A percentile compares a stretch with the other conserved stretches of the same genome.
These are phyloP conservation scores for Zasmidium cellare DNA, from an alignment of 2,329 filamentous ascomycete genomes.

Conservation along the genomic window DNA sequence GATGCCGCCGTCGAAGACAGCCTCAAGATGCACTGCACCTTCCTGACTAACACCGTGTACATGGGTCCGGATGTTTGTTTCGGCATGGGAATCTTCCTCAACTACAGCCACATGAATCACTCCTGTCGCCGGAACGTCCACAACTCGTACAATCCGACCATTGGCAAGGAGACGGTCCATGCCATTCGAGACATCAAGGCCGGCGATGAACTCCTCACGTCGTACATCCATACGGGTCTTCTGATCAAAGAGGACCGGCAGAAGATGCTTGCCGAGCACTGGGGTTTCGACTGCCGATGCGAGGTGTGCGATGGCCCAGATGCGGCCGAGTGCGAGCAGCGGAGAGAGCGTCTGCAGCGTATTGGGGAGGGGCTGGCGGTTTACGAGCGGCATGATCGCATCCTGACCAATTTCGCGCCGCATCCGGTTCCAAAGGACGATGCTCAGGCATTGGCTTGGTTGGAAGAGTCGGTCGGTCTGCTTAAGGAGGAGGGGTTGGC, in stretches of 20 bases:
- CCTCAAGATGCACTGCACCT: constrained; percentile 15
- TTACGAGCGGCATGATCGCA: constrained; percentile 25
- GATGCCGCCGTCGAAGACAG: constrained; percentile 8
- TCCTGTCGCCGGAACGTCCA: constrained; percentile 26
- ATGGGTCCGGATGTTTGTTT: constrained; percentile 2
- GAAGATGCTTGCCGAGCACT: background rate
- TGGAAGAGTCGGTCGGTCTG: constrained; percentile 18
- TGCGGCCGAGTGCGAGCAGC: background rate
- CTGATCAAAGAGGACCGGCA: background rate
- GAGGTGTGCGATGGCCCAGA: constrained; percentile 1
- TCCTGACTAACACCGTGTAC: constrained; percentile 18
- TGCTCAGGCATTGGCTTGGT: background rate
- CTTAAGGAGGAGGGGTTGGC: constrained; percentile 23
- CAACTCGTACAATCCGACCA: constrained; percentile 17
- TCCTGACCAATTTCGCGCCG: constrained; percentile 6
- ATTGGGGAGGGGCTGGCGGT: constrained; percentile 10
- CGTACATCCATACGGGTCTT: background rate
- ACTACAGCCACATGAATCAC: constrained; percentile 26
- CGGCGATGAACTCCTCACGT: constrained; percentile 11
- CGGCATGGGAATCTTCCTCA: constrained; percentile 17
- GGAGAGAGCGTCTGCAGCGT: background rate
- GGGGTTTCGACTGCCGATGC: constrained; percentile 8
- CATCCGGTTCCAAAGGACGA: background rate
- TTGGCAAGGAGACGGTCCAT: constrained; percentile 24
- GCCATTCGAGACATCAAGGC: constrained; percentile 29